Percentiles rank a stretch among this genome's conserved stretches.
Conservation (phyloP, 768 basidiomycete species). For the Kwoniella dejecticola region DNA sequence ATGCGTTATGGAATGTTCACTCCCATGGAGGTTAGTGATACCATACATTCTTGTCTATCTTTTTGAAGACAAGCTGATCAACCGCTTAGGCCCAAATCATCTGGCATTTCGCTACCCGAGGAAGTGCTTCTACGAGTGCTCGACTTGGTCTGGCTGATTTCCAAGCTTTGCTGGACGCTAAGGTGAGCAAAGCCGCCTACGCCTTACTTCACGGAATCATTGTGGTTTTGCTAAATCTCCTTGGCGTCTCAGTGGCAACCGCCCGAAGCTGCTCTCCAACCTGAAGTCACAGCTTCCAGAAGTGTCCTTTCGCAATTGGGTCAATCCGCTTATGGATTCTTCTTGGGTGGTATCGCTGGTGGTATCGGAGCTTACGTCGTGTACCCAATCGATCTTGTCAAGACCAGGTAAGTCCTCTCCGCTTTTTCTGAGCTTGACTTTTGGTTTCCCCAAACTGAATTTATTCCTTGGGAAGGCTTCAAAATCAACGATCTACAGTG, state of each 20-base stretch:
- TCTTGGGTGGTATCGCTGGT: slow-evolving; percentile 83
- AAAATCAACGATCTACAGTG: slow-evolving; percentile 94
- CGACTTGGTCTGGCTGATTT: slow-evolving; percentile 87
- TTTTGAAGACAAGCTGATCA: background rate
- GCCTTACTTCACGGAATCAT: no score
- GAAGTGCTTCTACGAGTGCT: slow-evolving; percentile 61
- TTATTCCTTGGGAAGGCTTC: no score
- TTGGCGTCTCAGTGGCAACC: slow-evolving; percentile 52
- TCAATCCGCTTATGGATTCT: slow-evolving; percentile 81
- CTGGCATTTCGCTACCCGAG: slow-evolving; percentile 94
- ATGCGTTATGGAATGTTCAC: slow-evolving; percentile 95
- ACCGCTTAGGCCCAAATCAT: slow-evolving; percentile 65
- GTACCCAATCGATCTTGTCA: slow-evolving; percentile 75
- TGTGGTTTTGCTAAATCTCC: no score
- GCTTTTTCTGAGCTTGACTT: no score
- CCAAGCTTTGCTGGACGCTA: slow-evolving; percentile 85
- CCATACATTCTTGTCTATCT: background rate
- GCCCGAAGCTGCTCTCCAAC: slow-evolving; percentile 30
- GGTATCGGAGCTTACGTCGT: slow-evolving; percentile 93
- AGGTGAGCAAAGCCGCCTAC: no score
- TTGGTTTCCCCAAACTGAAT: no score
- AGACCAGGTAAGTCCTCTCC: slow-evolving; percentile 35
- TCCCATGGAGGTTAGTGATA: slow-evolving; percentile 81
- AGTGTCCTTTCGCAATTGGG: slow-evolving; percentile 62
- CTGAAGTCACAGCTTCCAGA: slow-evolving; percentile 19